Evolutionary conservation across 2,329 filamentous ascomycete species (phyloP), one percentile per base, ranked within the genome.

Genomic region (Aspergillus pseudotamarii): DNA sequence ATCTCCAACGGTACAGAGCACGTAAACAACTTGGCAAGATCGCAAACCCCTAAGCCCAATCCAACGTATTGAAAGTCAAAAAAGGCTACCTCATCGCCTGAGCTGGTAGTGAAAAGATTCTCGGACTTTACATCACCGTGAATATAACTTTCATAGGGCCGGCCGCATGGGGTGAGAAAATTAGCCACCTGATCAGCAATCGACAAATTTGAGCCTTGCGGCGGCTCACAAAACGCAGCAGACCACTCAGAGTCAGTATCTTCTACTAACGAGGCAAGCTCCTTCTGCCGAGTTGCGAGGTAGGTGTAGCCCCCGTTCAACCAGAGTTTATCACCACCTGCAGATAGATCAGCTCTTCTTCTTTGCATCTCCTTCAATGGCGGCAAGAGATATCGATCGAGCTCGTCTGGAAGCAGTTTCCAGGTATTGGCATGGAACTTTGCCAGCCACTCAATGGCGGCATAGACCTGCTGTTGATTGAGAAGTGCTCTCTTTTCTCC

Each of bases 11-110:
- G 87, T 0, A 90, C 82, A 2, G 88, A 89, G 72, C 88, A 90
- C 0, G 88, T 90, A 64, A 90, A 89, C 0, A 90, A 73, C 70
- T 90, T 90, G 2, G 88, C 88, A 0, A 91, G 77, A 71, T 91
- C 89, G 66, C 88, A 88, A 0, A 87, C 88, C 0, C 89, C 88
- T 0, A 90, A 72, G 0, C 89, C 88, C 0, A 89, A 74, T 0
- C 89, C 89, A 0, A 85, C 83, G 67, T 91, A 91, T 68, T 91
- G 89, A 61, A 91, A 91, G 71, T 91, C 89, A 69, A 88, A 90
- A 66, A 91, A 88, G 0, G 86, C 88, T 1, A 88, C 86, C 4
- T 77, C 63, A 2, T 83, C 75, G 1, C 85, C 86, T 0, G 72
- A 66, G 0, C 70, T 62, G 0, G 79, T 86, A 0, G 85, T 86